Conservation (phyloP, 768 basidiomycete species). For the Lentinula lateritia region DNA sequence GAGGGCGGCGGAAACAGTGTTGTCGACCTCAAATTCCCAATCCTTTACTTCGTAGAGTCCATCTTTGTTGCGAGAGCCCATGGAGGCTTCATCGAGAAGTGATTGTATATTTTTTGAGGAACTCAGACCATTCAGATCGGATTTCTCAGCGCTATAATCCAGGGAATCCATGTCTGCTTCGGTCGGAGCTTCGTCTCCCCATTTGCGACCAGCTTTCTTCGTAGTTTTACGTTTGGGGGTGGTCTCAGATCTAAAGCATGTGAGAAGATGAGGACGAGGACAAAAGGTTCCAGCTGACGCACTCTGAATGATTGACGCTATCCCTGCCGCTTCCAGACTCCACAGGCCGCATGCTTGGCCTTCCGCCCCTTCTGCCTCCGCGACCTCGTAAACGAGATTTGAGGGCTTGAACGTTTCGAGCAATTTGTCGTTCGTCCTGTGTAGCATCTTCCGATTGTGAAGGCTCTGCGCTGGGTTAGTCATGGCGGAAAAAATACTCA, state of each 20-base stretch:
- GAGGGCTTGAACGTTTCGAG: constrained; percentile 86
- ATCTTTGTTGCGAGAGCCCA: constrained; percentile 72
- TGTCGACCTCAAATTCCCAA: constrained; percentile 68
- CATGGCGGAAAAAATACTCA: background rate
- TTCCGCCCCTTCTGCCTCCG: constrained; percentile 54
- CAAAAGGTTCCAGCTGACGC: constrained; percentile 20
- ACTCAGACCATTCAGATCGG: constrained; percentile 25
- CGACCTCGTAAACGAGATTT: constrained; percentile 80
- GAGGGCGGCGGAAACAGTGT: constrained; percentile 54
- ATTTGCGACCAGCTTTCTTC: constrained; percentile 79
- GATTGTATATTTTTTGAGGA: constrained; percentile 49
- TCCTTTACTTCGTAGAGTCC: constrained; percentile 65
- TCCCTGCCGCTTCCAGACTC: constrained; percentile 52
- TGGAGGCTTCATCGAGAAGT: constrained; percentile 63
- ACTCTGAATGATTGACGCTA: constrained; percentile 69
- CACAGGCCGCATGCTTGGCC: constrained; percentile 40
- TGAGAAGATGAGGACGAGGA: background rate
- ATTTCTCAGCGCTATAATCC: constrained; percentile 74
- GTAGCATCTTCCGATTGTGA: constrained; percentile 43
- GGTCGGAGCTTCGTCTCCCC: constrained; percentile 79
- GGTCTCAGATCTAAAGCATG: constrained; percentile 49
- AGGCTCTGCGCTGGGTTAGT: constrained; percentile 29
- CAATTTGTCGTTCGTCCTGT: constrained; percentile 85
- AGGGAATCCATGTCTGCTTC: constrained; percentile 90
- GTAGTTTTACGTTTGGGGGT: constrained; percentile 58